Conservation (phyloP, 2,329 filamentous ascomycete genomes). For the Cercospora beticola region DNA sequence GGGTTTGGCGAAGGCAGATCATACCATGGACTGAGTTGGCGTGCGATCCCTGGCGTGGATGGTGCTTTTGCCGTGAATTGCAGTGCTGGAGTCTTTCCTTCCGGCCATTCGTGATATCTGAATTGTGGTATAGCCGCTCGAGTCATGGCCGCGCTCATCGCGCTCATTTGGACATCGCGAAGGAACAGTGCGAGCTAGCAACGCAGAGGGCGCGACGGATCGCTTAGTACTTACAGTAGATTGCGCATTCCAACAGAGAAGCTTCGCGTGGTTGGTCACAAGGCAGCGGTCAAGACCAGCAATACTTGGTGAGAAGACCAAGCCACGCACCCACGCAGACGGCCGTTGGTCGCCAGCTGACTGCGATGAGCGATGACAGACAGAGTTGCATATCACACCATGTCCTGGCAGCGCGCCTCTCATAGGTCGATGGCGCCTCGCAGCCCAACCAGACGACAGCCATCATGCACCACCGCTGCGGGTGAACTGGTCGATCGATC, state of each 20-base stretch:
- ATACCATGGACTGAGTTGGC: conserved; percentile 10
- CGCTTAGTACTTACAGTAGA: conserved; percentile 6
- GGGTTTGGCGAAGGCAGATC: conserved; percentile 3
- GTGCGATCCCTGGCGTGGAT: not conserved
- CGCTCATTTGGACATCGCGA: not conserved
- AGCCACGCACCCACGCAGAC: conserved; percentile 5
- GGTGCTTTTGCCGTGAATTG: conserved; percentile 9
- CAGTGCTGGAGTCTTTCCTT: conserved; percentile 11
- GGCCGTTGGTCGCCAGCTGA: conserved; percentile 2
- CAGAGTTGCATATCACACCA: conserved; percentile 13
- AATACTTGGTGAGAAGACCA: not conserved
- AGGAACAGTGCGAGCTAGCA: not conserved
- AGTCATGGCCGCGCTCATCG: conserved; percentile 14
- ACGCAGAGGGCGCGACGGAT: not conserved
- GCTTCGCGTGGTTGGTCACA: conserved; percentile 9
- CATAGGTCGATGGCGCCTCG: conserved; percentile 15
- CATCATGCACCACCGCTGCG: conserved; percentile 1
- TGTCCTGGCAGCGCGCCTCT: conserved; percentile 9
- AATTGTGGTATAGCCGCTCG: conserved; percentile 13
- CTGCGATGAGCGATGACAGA: conserved; percentile 10
- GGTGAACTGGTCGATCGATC: not conserved
- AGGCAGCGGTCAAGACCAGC: conserved; percentile 9
- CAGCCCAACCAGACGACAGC: conserved; percentile 12
- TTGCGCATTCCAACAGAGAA: not conserved
- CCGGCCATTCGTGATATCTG: conserved; percentile 18